A percentile compares a stretch with the other conserved stretches of the same genome.
Conservation (phyloP, 2,329 filamentous ascomycete genomes). For the Aureobasidium musti region DNA sequence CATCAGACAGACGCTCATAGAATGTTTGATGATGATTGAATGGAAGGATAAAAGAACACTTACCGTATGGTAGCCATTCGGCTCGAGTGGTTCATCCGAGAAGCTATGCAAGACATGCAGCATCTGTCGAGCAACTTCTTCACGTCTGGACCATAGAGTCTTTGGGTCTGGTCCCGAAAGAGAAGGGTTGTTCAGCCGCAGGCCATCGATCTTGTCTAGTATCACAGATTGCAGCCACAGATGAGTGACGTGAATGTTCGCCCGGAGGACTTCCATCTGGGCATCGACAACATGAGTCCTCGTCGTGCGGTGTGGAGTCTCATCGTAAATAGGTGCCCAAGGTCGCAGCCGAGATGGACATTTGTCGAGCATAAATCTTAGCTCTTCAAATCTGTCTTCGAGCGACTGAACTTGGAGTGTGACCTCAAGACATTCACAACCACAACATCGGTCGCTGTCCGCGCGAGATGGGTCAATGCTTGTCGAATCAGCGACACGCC, state of each 20-base stretch:
- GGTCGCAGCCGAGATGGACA: not conserved
- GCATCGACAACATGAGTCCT: too few species aligned
- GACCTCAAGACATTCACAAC: not conserved
- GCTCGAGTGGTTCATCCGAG: not conserved
- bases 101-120: constrained; percentile 14
- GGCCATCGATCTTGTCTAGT: not conserved
- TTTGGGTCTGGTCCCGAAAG: not conserved
- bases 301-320: too few species aligned
- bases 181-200: not conserved
- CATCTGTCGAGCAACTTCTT: constrained; percentile 8
- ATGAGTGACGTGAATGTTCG: constrained; percentile 14
- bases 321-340: too few species aligned
- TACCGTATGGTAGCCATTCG: constrained; percentile 15
- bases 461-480: not conserved
- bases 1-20: not conserved
- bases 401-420: not conserved
- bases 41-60: not conserved
- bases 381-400: constrained; percentile 6
- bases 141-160: not conserved
- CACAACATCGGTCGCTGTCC: not conserved
- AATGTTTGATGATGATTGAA: too few species aligned
- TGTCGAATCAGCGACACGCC: not conserved
- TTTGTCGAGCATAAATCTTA: constrained; percentile 5
- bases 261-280: constrained; percentile 4
- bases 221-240: constrained; percentile 11